phyloP scores from a whole-genome alignment of 1,284 basidiomycete species.

The Heterobasidion annosum region DNA sequence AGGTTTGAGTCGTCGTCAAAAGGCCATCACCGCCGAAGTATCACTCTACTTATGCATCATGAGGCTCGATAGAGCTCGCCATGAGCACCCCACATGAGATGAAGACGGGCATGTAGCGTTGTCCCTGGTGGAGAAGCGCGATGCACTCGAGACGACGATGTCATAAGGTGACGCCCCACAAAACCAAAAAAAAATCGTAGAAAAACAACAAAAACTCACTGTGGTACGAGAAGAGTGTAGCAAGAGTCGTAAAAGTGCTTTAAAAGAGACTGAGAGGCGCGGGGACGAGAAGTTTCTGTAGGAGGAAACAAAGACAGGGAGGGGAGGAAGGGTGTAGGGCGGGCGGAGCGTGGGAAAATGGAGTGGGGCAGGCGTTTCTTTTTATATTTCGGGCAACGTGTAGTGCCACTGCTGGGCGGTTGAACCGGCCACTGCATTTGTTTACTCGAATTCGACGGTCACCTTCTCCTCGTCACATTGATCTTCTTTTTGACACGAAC shows the following conservation, averaged over 20 bases:
- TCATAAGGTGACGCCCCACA: neutral
- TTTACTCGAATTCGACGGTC: constrained; percentile 2
- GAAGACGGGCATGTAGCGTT: no score
- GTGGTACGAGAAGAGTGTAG: neutral
- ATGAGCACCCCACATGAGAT: no score
- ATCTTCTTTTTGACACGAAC: neutral
- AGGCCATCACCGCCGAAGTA: no score
- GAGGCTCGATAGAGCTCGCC: no score
- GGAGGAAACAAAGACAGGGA: constrained; percentile 20
- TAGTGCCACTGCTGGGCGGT: constrained; percentile 2
- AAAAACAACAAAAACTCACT: constrained; percentile 12
- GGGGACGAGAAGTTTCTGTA: constrained; percentile 10
- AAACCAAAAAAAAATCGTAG: neutral
- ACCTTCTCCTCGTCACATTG: neutral
- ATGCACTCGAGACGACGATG: neutral
- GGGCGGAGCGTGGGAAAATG: constrained; percentile 20
- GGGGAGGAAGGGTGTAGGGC: constrained; percentile 22
- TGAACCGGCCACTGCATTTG: neutral
- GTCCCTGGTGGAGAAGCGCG: neutral
- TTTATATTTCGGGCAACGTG: constrained; percentile 13
- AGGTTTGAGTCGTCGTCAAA: no score
- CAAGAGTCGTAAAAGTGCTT: neutral
- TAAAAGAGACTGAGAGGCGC: constrained; percentile 1
- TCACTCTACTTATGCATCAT: no score
- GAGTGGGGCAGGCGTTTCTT: constrained; percentile 7